phyloP scores from a whole-genome alignment of 78 protist genomes.

The Guillardia theta region DNA sequence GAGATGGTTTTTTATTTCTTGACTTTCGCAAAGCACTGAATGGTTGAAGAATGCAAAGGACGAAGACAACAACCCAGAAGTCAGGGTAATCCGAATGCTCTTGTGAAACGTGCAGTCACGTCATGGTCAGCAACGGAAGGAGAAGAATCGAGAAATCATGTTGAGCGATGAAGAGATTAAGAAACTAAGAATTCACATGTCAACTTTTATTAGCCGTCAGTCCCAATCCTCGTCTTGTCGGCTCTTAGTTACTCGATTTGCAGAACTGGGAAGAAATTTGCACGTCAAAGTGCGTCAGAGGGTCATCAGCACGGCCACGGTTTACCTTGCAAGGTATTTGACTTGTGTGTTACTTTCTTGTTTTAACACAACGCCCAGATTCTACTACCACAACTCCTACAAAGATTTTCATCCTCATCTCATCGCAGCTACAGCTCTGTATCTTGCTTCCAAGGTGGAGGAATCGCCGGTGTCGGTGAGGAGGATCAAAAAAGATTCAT shows the following conservation, averaged over 20 bases:
- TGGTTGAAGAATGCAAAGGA: neutral
- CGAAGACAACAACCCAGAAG: neutral
- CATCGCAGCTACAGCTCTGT: neutral
- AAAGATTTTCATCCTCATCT: constrained; percentile 1
- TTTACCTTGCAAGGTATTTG: neutral
- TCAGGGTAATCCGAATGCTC: neutral
- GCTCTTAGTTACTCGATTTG: neutral
- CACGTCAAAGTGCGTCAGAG: neutral
- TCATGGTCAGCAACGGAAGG: neutral
- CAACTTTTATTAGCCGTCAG: neutral
- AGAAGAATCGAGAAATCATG: neutral
- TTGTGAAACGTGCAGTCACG: neutral
- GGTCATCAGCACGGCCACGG: neutral
- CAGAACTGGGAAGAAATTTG: neutral
- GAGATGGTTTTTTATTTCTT: neutral
- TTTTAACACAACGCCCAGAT: neutral
- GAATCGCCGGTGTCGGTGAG: neutral
- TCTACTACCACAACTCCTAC: constrained; percentile 31
- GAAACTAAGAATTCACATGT: neutral
- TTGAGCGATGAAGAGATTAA: neutral
- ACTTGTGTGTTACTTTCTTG: neutral
- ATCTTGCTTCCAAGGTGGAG: neutral
- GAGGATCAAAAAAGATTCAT: neutral
- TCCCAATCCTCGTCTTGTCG: neutral
- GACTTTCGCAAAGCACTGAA: neutral